These are phyloP conservation scores for Diaporthe capsici DNA, from an alignment of 2,329 filamentous ascomycete genomes.

Conservation along the genomic window DNA sequence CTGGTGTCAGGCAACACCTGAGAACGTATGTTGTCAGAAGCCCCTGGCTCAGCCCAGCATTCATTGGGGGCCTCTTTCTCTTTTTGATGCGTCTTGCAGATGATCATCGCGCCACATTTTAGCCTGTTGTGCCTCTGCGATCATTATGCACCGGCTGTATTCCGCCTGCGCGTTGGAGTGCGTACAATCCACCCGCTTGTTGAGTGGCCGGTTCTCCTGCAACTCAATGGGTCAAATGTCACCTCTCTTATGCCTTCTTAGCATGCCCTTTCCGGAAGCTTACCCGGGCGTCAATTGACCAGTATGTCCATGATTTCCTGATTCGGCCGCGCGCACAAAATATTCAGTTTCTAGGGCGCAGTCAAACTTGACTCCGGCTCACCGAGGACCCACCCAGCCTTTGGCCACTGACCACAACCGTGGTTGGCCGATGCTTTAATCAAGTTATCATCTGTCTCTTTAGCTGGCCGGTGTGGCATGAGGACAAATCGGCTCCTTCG, in stretches of 20 bases:
- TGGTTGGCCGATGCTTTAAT: neutral
- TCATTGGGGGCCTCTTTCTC: conserved; percentile 3
- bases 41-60: conserved; percentile 4
- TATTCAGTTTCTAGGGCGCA: neutral
- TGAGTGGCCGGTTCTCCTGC: neutral
- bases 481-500: neutral
- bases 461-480: neutral
- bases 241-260: neutral
- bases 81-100: conserved; percentile 26
- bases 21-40: neutral
- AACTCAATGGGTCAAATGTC: neutral
- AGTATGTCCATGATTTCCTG: neutral
- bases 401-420: neutral
- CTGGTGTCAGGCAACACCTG: neutral
- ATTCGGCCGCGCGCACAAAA: neutral
- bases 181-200: neutral
- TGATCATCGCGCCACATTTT: conserved; percentile 14
- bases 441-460: neutral
- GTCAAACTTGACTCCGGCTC: neutral
- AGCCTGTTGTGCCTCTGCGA: conserved; percentile 5
- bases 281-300: neutral
- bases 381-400: neutral
- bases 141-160: conserved; percentile 5
- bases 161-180: neutral
- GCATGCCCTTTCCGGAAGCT: neutral